Evolutionary conservation across 768 basidiomycete genomes (phyloP), one percentile per base, ranked within the genome.

Genomic region (Termitomyces sp.): DNA sequence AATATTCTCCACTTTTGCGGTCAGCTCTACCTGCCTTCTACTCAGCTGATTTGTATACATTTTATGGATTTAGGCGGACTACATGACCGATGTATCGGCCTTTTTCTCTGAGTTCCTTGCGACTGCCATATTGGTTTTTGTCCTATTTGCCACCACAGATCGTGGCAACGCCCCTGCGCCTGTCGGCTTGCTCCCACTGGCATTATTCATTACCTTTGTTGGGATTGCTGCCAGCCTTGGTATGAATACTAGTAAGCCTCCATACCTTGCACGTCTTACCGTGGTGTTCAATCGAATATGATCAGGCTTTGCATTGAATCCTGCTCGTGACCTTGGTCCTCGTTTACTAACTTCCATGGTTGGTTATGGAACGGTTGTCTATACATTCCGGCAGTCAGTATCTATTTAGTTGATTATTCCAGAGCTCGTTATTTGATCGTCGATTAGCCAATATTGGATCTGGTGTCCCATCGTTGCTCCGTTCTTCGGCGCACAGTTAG

Each of bases 381-480:
- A 70, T 58, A 73, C 69, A 12, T 78, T 73, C 63, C 67, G 77
- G 59, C 73, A 72, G 76, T 82, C 69, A 50, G 81, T 70, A 67
- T 37, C 13, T 27, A 27, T 27, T 27, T 27, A 18, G 15, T 57
- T 5, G 11, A 49, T 20, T 33, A 16, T 36, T 30, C 15, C 15
- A 6, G 33, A 41, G 3, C 16, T 57, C 13, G 22, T 16, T 9
- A 36, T 33, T 30, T 56, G 42, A 44, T 12, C 22, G 66, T 65
- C 68, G 7, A 27, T 63, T 57, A 81, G 78, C 61, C 87, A 90
- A 13, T 45, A 88, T 66, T 89, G 87, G 89, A 61, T 91, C 33
- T 90, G 87, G 88, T 83, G 82, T 63, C 83, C 85, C 6, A 67
- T 88, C n/a, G 68, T 87, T 16, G 87, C 75, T 2, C 82, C 87